Conservation (phyloP, 2,329 filamentous ascomycete species). For the Fusarium protoensiforme region DNA sequence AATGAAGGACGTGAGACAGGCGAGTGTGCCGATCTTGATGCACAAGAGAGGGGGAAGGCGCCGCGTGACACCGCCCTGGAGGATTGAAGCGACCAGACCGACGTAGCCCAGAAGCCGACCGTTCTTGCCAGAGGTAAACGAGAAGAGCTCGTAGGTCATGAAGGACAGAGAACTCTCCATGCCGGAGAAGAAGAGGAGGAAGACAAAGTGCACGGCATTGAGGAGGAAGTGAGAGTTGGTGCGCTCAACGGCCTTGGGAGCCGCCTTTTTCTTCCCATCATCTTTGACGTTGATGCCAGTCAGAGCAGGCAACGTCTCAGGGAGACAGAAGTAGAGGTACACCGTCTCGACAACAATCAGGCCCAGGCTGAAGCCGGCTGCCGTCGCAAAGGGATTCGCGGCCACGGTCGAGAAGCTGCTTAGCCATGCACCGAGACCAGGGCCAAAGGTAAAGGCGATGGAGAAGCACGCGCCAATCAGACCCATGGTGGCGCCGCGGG, state of each 20-base stretch:
- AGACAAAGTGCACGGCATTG: conserved; percentile 87
- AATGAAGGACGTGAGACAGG: conserved; percentile 83
- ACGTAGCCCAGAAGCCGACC: conserved; percentile 90
- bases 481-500: conserved; percentile 92
- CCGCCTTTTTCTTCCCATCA: conserved; percentile 33
- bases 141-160: conserved; percentile 95
- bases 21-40: conserved; percentile 81
- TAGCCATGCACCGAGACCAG: conserved; percentile 88
- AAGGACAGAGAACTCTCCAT: conserved; percentile 99
- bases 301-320: conserved; percentile 82
- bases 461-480: conserved; percentile 97
- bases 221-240: conserved; percentile 88
- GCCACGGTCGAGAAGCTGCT: conserved; percentile 81
- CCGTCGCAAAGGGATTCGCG: conserved; percentile 92
- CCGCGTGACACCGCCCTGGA: conserved; percentile 92
- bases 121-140: conserved; percentile 81
- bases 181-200: conserved; percentile 96
- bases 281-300: conserved; percentile 47
- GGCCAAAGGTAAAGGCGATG: conserved; percentile 96
- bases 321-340: conserved; percentile 86
- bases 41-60: conserved; percentile 83
- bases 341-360: conserved; percentile 88
- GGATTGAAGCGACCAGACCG: conserved; percentile 88
- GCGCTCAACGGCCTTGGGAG: conserved; percentile 53
- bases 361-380: conserved; percentile 86